Evolutionary conservation across 495 filamentous ascomycete genomes (phyloP), one percentile per base, ranked within the genome.

Genomic region (Penicillium robsamsonii): DNA sequence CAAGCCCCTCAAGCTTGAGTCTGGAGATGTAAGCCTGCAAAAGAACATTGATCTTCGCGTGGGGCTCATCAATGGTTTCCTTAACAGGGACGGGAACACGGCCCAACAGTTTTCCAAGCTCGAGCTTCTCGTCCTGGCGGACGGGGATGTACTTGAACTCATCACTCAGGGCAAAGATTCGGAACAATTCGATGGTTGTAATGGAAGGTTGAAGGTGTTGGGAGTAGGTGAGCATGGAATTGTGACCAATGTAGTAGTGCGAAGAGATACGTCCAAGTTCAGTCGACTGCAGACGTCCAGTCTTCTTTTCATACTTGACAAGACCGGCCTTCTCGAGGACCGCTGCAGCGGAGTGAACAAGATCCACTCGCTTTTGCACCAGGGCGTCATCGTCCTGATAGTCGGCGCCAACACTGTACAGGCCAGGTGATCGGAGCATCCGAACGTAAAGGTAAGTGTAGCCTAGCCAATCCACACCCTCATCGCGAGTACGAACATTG

Each of bases 141-240:
- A 99, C 92, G 1, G 94, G 94, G 49, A 99, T 97, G 67, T 96
- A 99, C 71, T 96, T 97, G 79, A 99, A 99, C 72, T 99, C 94
- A 51, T 94, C 92, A 64, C 94, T 97, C 15, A 97, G 82, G 15
- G 94, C 88, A 66, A 99, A 99, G n/a, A 97, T 85, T 10, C 94
- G 85, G 85, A 99, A 99, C 24, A 99, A 78, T 67, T 99, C 94
- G 54, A 97, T 92, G 17, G 87, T 87, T 17, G 87, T 89, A 57
- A 97, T 90, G 13, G 87, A 88, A 15, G 94, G 92, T 70, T 96
- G 92, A 30, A 99, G 90, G 58, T 97, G 88, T 63, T 89, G 90
- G 67, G 96, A 94, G 76, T 97, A 99, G 15, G 88, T 96, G 20
- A 91, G 75, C 93, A 99, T 99, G 11, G 95, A 97, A 49, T 82